Conservation (phyloP, 306 rosid genomes). For the Elaeagnus macrophylla region DNA sequence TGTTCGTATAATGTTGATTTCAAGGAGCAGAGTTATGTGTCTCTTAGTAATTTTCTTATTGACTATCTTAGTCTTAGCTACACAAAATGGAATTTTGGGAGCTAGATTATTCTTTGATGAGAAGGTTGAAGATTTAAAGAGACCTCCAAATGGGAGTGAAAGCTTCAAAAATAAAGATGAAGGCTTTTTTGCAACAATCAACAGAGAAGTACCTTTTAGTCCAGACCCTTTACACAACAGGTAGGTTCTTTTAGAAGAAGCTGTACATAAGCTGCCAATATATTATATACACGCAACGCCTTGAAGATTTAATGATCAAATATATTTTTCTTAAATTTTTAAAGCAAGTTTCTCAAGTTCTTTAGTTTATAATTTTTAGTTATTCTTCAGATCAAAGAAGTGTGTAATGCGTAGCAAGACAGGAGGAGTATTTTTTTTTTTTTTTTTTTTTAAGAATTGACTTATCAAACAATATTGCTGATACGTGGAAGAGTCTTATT, state of each 20-base stretch:
- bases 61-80: conserved; percentile 33
- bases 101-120: conserved; percentile 22
- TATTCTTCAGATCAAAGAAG: no score
- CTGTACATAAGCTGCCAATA: no score
- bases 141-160: conserved; percentile 21
- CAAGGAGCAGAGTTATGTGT: conserved; percentile 30
- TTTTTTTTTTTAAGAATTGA: no score
- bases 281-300: no score
- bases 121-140: conserved; percentile 16
- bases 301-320: no score
- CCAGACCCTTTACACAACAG: conserved; percentile 84
- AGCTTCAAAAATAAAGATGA: conserved; percentile 16
- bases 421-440: no score
- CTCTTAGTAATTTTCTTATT: conserved; percentile 31
- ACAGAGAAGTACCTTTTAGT: conserved; percentile 67
- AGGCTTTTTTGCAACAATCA: conserved; percentile 26
- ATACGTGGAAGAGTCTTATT: no score
- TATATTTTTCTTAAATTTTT: no score
- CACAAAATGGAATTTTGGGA: conserved; percentile 27
- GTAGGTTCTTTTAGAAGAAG: conserved; percentile 32
- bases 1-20: conserved; percentile 27
- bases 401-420: no score
- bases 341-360: no score
- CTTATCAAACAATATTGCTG: no score
- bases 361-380: no score